phyloP scores from a whole-genome alignment of 768 basidiomycete species.

The Russula compacta region DNA sequence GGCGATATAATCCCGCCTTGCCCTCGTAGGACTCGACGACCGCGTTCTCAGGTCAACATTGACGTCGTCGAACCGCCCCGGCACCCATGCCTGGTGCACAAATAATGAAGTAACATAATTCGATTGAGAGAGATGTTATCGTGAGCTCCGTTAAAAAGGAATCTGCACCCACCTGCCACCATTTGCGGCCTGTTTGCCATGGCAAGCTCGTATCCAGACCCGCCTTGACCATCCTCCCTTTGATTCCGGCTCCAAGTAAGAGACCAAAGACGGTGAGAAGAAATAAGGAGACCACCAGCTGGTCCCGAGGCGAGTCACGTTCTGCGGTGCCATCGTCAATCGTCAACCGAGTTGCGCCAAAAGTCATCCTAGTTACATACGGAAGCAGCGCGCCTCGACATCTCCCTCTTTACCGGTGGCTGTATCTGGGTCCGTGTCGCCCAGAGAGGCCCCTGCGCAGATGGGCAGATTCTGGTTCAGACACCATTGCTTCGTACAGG shows the following conservation, averaged over 20 bases:
- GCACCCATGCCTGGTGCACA: slow-evolving; percentile 5
- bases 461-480: slow-evolving; percentile 83
- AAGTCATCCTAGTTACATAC: slow-evolving; percentile 39
- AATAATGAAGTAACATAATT: slow-evolving; percentile 13
- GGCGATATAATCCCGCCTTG: slow-evolving; percentile 6
- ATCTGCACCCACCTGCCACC: slow-evolving; percentile 64
- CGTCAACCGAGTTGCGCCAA: slow-evolving; percentile 5
- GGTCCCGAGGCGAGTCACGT: slow-evolving; percentile 92
- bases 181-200: slow-evolving; percentile 56
- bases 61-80: slow-evolving; percentile 13
- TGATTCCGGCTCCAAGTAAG: slow-evolving; percentile 75
- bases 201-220: slow-evolving; percentile 55
- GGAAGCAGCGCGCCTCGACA: slow-evolving; percentile 92
- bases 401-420: slow-evolving; percentile 94
- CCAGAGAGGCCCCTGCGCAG: slow-evolving; percentile 71
- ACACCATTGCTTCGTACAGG: slow-evolving; percentile 95
- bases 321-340: slow-evolving; percentile 39
- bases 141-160: not conserved
- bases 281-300: slow-evolving; percentile 87
- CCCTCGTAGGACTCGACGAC: not conserved
- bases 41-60: not conserved
- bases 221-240: slow-evolving; percentile 71
- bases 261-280: slow-evolving; percentile 81
- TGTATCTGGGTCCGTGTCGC: slow-evolving; percentile 85
- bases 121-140: not conserved